phyloP scores from a whole-genome alignment of 805 yeast genomes.

The Ogataea minuta region DNA sequence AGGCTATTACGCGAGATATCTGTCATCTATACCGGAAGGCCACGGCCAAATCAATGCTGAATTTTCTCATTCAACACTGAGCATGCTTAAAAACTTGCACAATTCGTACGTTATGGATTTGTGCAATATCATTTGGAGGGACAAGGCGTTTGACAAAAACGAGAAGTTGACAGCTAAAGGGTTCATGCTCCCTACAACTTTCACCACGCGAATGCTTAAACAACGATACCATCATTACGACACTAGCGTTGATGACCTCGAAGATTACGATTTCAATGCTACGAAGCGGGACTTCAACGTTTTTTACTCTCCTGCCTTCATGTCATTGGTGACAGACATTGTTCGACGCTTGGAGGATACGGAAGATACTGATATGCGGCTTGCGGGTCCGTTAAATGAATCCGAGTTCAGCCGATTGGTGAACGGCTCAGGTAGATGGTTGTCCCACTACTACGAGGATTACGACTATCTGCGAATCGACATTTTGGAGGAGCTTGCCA shows the following conservation, averaged over 20 bases:
- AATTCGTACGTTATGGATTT: conserved; percentile 55
- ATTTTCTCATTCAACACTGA: conserved; percentile 16
- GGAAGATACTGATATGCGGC: conserved; percentile 35
- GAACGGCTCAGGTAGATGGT: conserved; percentile 19
- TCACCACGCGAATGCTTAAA: conserved; percentile 31
- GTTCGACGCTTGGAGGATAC: conserved; percentile 48
- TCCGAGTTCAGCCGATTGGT: conserved; percentile 37
- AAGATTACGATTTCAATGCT: conserved; percentile 16
- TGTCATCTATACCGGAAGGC: conserved; percentile 13
- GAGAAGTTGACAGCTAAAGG: conserved; percentile 37
- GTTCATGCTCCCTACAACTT: conserved; percentile 37
- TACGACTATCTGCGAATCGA: conserved; percentile 47
- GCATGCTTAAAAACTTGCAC: conserved; percentile 35
- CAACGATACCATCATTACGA: conserved; percentile 27
- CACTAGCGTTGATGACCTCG: conserved; percentile 21
- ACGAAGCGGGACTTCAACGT: conserved; percentile 35
- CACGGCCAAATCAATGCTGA: conserved; percentile 15
- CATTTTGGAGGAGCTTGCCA: conserved; percentile 41
- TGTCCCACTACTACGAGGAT: conserved; percentile 24
- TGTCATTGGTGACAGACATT: conserved; percentile 41
- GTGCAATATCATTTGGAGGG: conserved; percentile 56
- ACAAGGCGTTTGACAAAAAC: conserved; percentile 45
- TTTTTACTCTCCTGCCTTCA: conserved; percentile 52
- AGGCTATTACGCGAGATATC: conserved; percentile 30
- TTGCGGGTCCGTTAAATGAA: conserved; percentile 54